Percentiles rank a stretch among this genome's conserved stretches.
Evolutionary conservation across 2,329 filamentous ascomycete species (phyloP).

Genomic region (Amauroascus verrucosus): DNA sequence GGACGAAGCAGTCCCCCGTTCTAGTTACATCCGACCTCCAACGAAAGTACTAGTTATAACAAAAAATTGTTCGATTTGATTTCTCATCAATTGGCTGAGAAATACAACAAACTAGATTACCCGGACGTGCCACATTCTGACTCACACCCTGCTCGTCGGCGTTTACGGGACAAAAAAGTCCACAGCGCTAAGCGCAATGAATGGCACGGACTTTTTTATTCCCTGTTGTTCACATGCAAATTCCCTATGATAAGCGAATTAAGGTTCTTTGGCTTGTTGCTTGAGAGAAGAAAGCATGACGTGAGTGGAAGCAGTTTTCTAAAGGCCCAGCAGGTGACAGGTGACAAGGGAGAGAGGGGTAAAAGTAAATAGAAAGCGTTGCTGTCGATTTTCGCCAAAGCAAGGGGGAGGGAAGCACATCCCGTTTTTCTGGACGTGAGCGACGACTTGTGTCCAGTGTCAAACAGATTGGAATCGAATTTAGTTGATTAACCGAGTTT

Average conservation of each 20-base stretch:
- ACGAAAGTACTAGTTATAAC: too few species aligned
- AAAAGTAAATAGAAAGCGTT: neutral
- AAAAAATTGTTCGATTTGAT: neutral
- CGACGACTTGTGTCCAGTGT: too few species aligned
- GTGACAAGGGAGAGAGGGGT: neutral
- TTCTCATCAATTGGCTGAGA: neutral
- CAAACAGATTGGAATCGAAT: neutral
- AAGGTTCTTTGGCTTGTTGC: neutral
- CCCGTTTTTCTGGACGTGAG: neutral
- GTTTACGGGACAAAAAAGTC: neutral
- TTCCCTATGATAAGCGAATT: neutral
- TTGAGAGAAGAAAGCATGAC: neutral
- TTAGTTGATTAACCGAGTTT: neutral
- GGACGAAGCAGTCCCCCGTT: neutral
- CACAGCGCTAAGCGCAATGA: neutral
- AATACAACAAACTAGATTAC: too few species aligned
- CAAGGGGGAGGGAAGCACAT: neutral
- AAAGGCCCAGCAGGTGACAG: neutral
- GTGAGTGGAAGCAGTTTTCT: neutral
- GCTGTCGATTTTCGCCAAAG: neutral
- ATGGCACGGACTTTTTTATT: neutral
- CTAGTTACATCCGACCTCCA: neutral
- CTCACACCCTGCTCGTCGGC: neutral
- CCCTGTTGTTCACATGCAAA: constrained; percentile 2
- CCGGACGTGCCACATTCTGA: neutral